Evolutionary conservation across 164 flowering plant genomes (phyloP), one percentile per base, ranked within the genome.

Genomic region (Umbilicus rupestris): DNA sequence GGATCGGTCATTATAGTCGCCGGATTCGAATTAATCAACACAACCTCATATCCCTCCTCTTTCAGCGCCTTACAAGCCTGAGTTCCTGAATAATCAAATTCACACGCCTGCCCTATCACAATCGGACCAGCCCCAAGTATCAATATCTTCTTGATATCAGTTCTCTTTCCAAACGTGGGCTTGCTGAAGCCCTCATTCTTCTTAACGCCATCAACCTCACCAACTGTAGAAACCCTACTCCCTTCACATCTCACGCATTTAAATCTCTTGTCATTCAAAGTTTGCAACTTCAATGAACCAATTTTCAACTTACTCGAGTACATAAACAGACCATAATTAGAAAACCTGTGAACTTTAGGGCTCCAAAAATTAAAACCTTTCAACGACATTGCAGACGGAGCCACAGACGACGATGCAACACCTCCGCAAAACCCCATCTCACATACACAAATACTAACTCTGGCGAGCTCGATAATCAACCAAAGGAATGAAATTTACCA

Each of bases 1-100:
- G 99, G 99, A 70, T 91, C 99, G 33, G 99, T 94, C 99, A 94
- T 94, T 50, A 94, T 91, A 0, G 99, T 94, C 1, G 99, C 99
- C 19, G 99, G 99, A 57, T 94, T 94, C 12, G 99, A 94, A 63
- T 94, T 91, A 11, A 94, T 82, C 55, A 94, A 75, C 19, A 94
- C 76, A n/a, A 91, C 95, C 58, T 91, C 88, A 67, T 94, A 94
- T 3, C 99, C 99, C 46, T 94, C 97, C 65, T 94, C 97, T 42
- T 82, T 86, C 30, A 94, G 72, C 0, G 97, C 97, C 69, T 91
- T 94, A 66, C 96, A 89, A 0, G 98, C 98, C 47, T 94, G 98
- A 0, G 99, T 94, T 0, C 97, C 99, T 7, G 99, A 94, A 70
- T 94, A 94, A 76, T 94, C 96, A 62, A 94, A 94, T 77, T 94